phyloP scores from a whole-genome alignment of 495 filamentous ascomycete species.

The Pseudomonodictys pantanalensis region DNA sequence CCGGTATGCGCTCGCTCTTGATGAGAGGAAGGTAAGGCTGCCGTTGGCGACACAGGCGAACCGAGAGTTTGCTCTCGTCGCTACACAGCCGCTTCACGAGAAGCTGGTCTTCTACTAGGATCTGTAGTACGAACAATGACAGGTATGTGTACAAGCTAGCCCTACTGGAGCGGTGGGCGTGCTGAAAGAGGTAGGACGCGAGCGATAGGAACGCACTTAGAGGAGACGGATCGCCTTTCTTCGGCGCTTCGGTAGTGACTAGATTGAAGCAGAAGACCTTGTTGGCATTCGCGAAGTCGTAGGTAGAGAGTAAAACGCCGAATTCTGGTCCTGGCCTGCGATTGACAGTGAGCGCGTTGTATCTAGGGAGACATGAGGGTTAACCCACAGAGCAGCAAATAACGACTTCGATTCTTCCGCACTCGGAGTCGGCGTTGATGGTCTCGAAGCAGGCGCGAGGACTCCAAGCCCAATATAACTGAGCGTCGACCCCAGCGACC shows the following conservation, averaged over 20 bases:
- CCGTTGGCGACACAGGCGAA: constrained; percentile 86
- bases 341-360: not conserved
- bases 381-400: constrained; percentile 64
- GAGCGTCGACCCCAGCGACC: constrained; percentile 76
- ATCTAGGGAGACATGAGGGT: not conserved
- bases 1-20: constrained; percentile 65
- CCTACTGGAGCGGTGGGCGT: constrained; percentile 79
- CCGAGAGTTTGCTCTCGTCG: constrained; percentile 69
- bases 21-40: constrained; percentile 82
- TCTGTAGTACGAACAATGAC: constrained; percentile 76
- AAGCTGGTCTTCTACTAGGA: constrained; percentile 81
- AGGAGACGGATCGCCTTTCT: constrained; percentile 68
- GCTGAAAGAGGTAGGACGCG: constrained; percentile 88
- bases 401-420: constrained; percentile 73
- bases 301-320: constrained; percentile 75
- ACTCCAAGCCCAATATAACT: constrained; percentile 79
- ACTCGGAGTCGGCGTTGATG: constrained; percentile 56
- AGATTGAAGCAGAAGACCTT: constrained; percentile 91
- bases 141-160: constrained; percentile 78
- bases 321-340: constrained; percentile 73
- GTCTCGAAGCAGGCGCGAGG: constrained; percentile 64
- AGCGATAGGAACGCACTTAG: constrained; percentile 82
- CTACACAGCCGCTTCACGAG: constrained; percentile 82
- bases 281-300: constrained; percentile 92
- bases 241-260: constrained; percentile 58